These are phyloP conservation scores for Yarrowia sp. DNA, from an alignment of 805 yeast genomes.

Conservation along the genomic window DNA sequence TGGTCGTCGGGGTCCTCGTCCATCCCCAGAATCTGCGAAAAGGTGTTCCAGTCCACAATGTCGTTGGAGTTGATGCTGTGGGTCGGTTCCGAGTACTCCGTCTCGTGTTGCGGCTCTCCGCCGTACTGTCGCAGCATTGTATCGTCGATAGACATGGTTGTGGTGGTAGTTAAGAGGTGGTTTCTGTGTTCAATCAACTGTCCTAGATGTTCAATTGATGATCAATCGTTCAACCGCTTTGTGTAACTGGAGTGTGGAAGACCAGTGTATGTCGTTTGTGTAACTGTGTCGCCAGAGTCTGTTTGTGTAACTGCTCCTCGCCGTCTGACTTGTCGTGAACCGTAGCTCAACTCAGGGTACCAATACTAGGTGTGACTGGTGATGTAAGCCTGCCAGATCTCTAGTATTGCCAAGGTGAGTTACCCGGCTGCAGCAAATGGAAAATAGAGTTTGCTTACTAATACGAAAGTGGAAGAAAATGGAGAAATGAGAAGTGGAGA, in stretches of 20 bases:
- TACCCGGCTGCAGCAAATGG: slow-evolving; percentile 29
- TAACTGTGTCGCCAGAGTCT: not conserved
- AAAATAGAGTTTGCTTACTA: slow-evolving; percentile 9
- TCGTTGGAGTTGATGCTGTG: slow-evolving; percentile 51
- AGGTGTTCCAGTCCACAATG: slow-evolving; percentile 84
- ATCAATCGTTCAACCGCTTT: too few relatives aligned
- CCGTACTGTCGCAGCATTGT: slow-evolving; percentile 35
- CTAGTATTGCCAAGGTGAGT: slow-evolving; percentile 5
- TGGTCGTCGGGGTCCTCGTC: slow-evolving; percentile 87
- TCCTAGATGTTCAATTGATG: too few relatives aligned
- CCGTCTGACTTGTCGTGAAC: too few relatives aligned
- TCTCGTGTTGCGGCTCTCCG: slow-evolving; percentile 35
- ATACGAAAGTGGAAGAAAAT: not conserved
- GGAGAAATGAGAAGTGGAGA: too few relatives aligned
- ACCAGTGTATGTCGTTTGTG: not conserved
- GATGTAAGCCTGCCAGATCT: slow-evolving; percentile 1
- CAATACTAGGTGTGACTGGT: not conserved
- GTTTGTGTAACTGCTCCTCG: too few relatives aligned
- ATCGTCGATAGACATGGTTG: slow-evolving; percentile 35
- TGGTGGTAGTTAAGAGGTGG: not conserved
- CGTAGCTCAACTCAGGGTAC: too few relatives aligned
- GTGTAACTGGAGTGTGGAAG: too few relatives aligned
- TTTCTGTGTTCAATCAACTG: too few relatives aligned
- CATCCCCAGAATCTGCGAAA: slow-evolving; percentile 88
- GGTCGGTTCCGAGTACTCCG: slow-evolving; percentile 37